Percentiles rank a stretch among this genome's conserved stretches.
phyloP scores from a whole-genome alignment of 2,329 filamentous ascomycete species.

The Ophiostoma pallidulum region DNA sequence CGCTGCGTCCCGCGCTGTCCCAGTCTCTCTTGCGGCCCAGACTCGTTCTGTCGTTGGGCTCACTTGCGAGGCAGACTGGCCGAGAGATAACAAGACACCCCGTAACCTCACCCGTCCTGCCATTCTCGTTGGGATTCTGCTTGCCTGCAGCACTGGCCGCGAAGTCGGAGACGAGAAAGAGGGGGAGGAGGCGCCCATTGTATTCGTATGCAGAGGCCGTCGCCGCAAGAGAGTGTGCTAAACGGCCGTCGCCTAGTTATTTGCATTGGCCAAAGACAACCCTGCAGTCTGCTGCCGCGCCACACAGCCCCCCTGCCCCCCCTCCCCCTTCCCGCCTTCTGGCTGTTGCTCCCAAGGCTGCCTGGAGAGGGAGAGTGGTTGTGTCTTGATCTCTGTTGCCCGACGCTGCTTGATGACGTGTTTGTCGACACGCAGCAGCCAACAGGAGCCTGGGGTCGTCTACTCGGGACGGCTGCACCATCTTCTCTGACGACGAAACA shows the following conservation, averaged over 20 bases:
- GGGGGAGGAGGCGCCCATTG: neutral
- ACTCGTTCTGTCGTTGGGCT: neutral
- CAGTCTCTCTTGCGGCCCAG: neutral
- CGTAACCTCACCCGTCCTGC: no score
- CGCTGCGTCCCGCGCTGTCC: neutral
- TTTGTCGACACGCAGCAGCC: conserved; percentile 3
- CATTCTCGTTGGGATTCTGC: no score
- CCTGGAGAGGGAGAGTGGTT: neutral
- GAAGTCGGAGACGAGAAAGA: no score
- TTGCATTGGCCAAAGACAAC: no score
- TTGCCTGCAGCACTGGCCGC: no score
- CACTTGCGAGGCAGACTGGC: neutral
- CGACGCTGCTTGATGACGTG: neutral
- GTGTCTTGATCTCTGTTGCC: neutral
- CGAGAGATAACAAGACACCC: no score
- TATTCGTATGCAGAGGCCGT: no score
- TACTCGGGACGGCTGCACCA: no score
- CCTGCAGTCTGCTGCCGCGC: neutral
- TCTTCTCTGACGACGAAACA: no score
- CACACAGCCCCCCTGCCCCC: neutral
- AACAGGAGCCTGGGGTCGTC: neutral
- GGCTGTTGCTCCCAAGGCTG: neutral
- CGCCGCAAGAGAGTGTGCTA: no score
- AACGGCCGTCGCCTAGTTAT: no score
- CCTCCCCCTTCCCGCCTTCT: neutral